Base-by-base conservation (phyloP, 495 filamentous ascomycete genomes). In the Trichocladium uniseriatum region DNA sequence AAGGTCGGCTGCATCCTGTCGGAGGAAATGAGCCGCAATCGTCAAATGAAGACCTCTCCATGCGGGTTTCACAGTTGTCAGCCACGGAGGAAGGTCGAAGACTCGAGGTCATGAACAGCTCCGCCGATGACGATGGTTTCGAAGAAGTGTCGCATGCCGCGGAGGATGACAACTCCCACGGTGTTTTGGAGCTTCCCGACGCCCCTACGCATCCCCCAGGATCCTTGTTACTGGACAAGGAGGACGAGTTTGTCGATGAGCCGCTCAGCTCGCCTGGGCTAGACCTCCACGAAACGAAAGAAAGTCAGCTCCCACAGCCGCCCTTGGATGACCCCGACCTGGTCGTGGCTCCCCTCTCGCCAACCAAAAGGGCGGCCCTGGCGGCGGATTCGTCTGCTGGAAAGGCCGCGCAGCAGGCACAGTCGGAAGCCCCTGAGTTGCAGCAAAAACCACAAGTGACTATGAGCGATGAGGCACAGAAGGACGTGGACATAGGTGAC, bases 91-190 rank as follows among this genome's bases (percentile, higher is more conserved):
- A 74, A 32, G 64, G 65, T 35, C 77, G 74, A 28, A 77, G 65
- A 39, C 75, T 83, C 20, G 89, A 86, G 53, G 77, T 88, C 3
- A 81, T 83, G 29, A 92, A 87, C 55, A 79, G 74, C 15, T 81
- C 80, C 10, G 56, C 43, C 3, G 92, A 96, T 47, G 90, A 95
- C 46, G 91, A 97, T 60, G 89, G 87, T 0, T 98, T 95, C 57
- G 92, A 98, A 64, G 88, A 95, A 63, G 89, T 98, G 16, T 78
- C 79, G 15, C 78, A 81, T 44, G 76, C 79, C 16, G 78, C 79
- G 2, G 84, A 84, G 6, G 83, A 87, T 41, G 82, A 85, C 40
- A 72, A 58, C 16, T 69, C 70, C 4, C 70, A 75, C 39, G 72
- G 72, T 16, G 69, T 76, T 15, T 55, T 74, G 51, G 72, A 72